Percentiles rank a stretch among this genome's conserved stretches.
Evolutionary conservation across 1,284 basidiomycete species (phyloP).

Genomic region (Dichomitus squalens): DNA sequence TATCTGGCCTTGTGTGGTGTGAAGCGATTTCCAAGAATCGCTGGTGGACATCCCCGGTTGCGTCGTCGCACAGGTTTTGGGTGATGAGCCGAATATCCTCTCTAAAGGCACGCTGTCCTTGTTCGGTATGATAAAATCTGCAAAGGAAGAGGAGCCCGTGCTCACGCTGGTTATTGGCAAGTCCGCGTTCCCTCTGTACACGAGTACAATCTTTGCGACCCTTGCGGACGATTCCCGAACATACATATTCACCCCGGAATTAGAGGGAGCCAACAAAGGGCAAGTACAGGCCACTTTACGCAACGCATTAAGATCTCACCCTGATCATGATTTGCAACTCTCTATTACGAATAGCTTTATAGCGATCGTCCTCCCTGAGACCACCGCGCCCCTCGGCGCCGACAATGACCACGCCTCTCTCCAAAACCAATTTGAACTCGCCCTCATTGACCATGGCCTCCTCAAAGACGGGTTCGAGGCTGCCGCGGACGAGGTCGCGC

Average conservation of each 20-base stretch:
- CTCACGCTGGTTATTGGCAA: constrained; percentile 28
- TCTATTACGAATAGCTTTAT: constrained; percentile 27
- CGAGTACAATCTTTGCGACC: constrained; percentile 31
- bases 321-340: background rate
- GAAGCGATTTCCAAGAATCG: background rate
- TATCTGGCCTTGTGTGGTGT: background rate
- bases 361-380: constrained; percentile 31
- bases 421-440: constrained; percentile 28
- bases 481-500: constrained; percentile 29
- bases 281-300: constrained; percentile 6
- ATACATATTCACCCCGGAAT: constrained; percentile 33
- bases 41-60: constrained; percentile 15
- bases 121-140: constrained; percentile 1
- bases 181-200: constrained; percentile 30
- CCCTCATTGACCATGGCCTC: constrained; percentile 29
- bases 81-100: constrained; percentile 10
- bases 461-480: constrained; percentile 33
- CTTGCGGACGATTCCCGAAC: constrained; percentile 26
- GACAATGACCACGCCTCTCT: constrained; percentile 13
- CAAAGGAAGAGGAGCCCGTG: constrained; percentile 2
- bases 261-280: constrained; percentile 25
- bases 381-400: constrained; percentile 12
- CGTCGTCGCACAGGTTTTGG: constrained; percentile 13
- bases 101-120: constrained; percentile 11
- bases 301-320: too few relatives aligned